phyloP scores from a whole-genome alignment of 352 stramenopile species.

The Elongisporangium prolatum region DNA sequence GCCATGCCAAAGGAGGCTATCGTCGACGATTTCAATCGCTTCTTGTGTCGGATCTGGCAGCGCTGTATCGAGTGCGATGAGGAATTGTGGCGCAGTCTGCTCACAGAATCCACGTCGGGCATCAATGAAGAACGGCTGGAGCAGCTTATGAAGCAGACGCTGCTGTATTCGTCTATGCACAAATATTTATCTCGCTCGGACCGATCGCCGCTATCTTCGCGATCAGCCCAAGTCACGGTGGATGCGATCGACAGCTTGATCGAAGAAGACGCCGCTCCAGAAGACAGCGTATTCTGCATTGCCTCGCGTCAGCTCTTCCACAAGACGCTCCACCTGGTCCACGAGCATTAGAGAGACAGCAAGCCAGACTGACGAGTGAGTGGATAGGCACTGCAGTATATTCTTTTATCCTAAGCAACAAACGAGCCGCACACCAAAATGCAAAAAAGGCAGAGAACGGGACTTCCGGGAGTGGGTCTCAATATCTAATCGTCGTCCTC shows the following conservation, averaged over 20 bases:
- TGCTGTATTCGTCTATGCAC: constrained; percentile 61
- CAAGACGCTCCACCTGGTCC: constrained; percentile 71
- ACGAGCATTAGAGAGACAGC: constrained; percentile 7
- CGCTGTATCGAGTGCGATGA: constrained; percentile 48
- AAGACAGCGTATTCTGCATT: constrained; percentile 37
- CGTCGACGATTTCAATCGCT: constrained; percentile 36
- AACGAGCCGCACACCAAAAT: not conserved
- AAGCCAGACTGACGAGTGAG: not conserved
- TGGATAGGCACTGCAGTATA: not conserved
- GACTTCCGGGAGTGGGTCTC: not conserved
- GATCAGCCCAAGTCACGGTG: constrained; percentile 32
- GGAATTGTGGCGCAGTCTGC: constrained; percentile 50
- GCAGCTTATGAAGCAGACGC: constrained; percentile 57
- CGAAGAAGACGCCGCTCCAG: constrained; percentile 34
- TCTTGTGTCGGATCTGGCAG: constrained; percentile 46
- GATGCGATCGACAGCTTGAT: constrained; percentile 67
- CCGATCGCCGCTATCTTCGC: not conserved
- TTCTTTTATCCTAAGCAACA: not conserved
- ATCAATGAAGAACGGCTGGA: constrained; percentile 67
- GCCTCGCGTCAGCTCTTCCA: constrained; percentile 58
- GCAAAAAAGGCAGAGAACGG: not conserved
- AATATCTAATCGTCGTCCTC: constrained; percentile 50
- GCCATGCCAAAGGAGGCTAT: constrained; percentile 28
- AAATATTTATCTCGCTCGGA: constrained; percentile 32
- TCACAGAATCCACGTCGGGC: constrained; percentile 41